Percentiles rank a stretch among this genome's conserved stretches.
Evolutionary conservation across 2,329 filamentous ascomycete genomes (phyloP).

Genomic region (Diplodia sapinea): DNA sequence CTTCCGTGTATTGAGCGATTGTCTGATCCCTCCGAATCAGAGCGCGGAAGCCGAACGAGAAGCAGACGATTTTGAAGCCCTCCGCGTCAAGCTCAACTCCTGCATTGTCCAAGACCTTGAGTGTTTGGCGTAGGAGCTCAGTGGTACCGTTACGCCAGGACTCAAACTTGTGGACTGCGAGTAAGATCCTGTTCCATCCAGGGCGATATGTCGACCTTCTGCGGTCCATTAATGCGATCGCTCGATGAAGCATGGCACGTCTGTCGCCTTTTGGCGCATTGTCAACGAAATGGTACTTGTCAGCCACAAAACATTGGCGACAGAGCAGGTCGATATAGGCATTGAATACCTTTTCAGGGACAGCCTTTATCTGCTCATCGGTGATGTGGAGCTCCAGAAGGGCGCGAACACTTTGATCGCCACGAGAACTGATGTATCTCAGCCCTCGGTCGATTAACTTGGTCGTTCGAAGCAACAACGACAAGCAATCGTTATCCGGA

Average conservation of each 20-base stretch:
- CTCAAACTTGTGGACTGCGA: constrained; percentile 30
- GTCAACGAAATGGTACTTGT: constrained; percentile 22
- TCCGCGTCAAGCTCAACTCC: constrained; percentile 22
- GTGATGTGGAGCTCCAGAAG: constrained; percentile 2
- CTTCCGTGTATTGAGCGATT: not conserved
- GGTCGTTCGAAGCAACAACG: constrained; percentile 58
- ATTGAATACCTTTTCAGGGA: constrained; percentile 51
- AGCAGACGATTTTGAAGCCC: constrained; percentile 20
- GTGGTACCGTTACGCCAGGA: not conserved
- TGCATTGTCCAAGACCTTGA: constrained; percentile 2
- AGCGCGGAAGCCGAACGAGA: not conserved
- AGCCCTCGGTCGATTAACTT: constrained; percentile 34
- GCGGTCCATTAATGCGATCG: constrained; percentile 38
- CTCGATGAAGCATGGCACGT: constrained; percentile 32
- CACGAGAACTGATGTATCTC: not conserved
- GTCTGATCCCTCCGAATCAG: not conserved
- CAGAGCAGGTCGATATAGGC: constrained; percentile 62
- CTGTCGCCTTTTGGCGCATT: not conserved
- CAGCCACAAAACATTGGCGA: constrained; percentile 43
- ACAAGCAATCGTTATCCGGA: constrained; percentile 59
- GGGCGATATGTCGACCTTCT: constrained; percentile 33
- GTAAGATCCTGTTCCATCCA: constrained; percentile 38
- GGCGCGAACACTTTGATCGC: not conserved
- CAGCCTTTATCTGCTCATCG: constrained; percentile 37
- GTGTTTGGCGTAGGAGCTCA: constrained; percentile 8